Base-by-base conservation (phyloP, 2,329 filamentous ascomycete genomes). In the Annulohypoxylon truncatum region DNA sequence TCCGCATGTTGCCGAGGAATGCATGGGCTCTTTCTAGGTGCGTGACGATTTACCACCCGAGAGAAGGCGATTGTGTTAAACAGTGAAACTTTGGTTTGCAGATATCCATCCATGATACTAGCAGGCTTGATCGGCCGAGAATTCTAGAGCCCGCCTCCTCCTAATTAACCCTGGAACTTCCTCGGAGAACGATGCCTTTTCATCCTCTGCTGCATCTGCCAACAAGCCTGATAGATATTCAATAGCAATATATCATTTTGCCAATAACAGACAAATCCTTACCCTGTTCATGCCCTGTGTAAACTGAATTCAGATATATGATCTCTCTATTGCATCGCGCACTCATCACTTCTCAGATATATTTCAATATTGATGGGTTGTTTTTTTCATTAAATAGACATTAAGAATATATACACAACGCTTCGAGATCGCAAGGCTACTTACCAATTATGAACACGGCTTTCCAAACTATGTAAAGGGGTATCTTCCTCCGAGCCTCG, bases 401-500 rank as follows among this genome's bases (percentile, higher is more conserved):
- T 26, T n/a, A 42, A 18, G 7, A 18, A 42, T 46, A 26, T 26
- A 46, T 26, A 46, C 42, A 46, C 40, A 13, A 46, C 22, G 22
- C 20, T 46, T 12, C 13, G 10, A 46, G 10, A 40, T 35, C 31
- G 4, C 26, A 48, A 50, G 42, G 31, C 20, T 22, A 13, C 13
- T n/a, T 26, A 40, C 2, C 12, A n/a, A 46, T 46, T 13, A 15
- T 15, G 5, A 18, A 38, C n/a, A n/a, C n/a, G n/a, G n/a, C n/a
- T n/a, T n/a, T n/a, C n/a, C n/a, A n/a, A n/a, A n/a, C 7, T 33
- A 33, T 4, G 31, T 33, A 4, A 40, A 8, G 13, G 8, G 5
- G 15, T 40, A 5, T 59, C 35, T 51, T 61, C 31, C 56, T 38
- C 40, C 44, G 9, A 44, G 24, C 31, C n/a, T 48, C 31, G 7